These are phyloP conservation scores for Achlya hypogyna DNA, from an alignment of 352 stramenopile species.

Conservation along the genomic window DNA sequence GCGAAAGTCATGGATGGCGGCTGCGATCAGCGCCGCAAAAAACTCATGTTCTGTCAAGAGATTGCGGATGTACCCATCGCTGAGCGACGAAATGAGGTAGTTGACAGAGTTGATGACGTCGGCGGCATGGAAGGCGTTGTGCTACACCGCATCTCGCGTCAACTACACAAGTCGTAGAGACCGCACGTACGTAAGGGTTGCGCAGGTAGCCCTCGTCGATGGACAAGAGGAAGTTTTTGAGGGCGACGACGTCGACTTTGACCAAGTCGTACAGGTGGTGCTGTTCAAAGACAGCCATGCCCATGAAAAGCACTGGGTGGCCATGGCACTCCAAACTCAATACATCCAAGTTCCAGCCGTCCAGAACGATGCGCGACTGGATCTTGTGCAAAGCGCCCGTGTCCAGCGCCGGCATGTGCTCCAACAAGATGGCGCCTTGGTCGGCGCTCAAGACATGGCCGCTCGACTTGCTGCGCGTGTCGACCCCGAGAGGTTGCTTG, in stretches of 20 bases:
- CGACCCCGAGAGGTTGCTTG: not conserved
- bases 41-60: constrained; percentile 17
- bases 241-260: constrained; percentile 11
- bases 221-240: constrained; percentile 20
- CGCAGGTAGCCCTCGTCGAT: constrained; percentile 13
- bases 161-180: too few relatives aligned
- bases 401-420: constrained; percentile 50
- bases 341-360: constrained; percentile 65
- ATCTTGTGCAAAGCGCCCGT: constrained; percentile 39
- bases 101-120: constrained; percentile 21
- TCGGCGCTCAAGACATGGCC: not conserved
- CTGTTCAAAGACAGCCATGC: constrained; percentile 10
- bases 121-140: constrained; percentile 19
- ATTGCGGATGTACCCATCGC: constrained; percentile 8
- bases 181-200: constrained; percentile 17
- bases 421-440: constrained; percentile 26
- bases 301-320: constrained; percentile 14
- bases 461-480: constrained; percentile 14
- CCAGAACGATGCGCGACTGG: constrained; percentile 43
- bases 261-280: constrained; percentile 28
- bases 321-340: constrained; percentile 25
- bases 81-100: constrained; percentile 17
- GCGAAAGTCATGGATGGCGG: constrained; percentile 27
- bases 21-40: constrained; percentile 21
- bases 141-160: constrained; percentile 8